These are phyloP conservation scores for Cryptococcus amylolentus DNA, from an alignment of 1,284 basidiomycete genomes.

Conservation along the genomic window DNA sequence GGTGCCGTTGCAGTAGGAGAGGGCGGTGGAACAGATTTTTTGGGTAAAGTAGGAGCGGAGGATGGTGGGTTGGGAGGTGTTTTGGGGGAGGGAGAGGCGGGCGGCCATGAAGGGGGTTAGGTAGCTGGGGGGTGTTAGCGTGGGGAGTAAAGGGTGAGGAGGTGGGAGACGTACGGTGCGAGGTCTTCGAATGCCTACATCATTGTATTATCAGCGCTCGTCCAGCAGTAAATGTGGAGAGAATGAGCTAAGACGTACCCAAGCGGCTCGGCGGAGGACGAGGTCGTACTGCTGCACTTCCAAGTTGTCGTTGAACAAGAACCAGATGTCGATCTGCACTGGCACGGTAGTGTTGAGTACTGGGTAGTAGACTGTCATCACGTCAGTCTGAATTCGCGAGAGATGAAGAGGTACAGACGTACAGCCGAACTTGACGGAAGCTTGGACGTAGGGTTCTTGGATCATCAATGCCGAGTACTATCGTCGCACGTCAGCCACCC, in stretches of 20 bases:
- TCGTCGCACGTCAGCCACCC: background rate
- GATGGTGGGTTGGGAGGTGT: conserved; percentile 3
- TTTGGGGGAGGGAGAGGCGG: background rate
- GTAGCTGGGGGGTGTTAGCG: background rate
- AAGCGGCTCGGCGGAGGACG: conserved; percentile 25
- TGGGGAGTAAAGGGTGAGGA: too few species aligned
- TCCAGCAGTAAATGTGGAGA: background rate
- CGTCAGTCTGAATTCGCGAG: background rate
- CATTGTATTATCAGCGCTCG: background rate
- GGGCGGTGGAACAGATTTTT: conserved; percentile 15
- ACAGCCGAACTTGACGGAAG: conserved; percentile 22
- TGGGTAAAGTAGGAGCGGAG: conserved; percentile 20
- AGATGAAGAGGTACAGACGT: background rate
- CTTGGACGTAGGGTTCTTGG: conserved; percentile 13
- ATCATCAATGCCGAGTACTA: conserved; percentile 16
- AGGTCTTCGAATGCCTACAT: conserved; percentile 19
- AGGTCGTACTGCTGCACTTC: conserved; percentile 22
- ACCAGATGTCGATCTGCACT: conserved; percentile 21
- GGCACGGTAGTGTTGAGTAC: conserved; percentile 16
- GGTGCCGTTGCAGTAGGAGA: conserved; percentile 18
- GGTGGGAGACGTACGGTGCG: conserved; percentile 6
- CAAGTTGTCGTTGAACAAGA: conserved; percentile 16
- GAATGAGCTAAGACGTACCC: conserved; percentile 7
- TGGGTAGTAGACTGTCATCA: conserved; percentile 10
- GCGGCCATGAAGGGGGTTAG: conserved; percentile 27